phyloP scores from a whole-genome alignment of 345 rosid genomes.

The Dipteronia dyeriana region DNA sequence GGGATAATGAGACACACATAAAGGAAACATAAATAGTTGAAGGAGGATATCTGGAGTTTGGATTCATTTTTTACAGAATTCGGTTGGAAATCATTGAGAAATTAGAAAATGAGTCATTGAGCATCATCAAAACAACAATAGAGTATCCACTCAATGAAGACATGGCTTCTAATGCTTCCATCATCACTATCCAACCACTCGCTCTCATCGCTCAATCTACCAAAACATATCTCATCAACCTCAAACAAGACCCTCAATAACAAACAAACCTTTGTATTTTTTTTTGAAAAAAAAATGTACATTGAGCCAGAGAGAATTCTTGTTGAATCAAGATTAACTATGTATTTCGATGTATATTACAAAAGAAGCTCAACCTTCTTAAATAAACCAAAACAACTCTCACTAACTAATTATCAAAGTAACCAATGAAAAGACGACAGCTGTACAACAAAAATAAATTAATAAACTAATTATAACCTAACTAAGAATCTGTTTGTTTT shows the following conservation, averaged over 20 bases:
- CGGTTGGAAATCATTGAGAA: slow-evolving; percentile 22
- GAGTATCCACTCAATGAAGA: slow-evolving; percentile 23
- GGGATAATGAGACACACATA: slow-evolving; percentile 16
- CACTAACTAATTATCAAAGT: no score
- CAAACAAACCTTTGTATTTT: no score
- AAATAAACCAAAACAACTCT: no score
- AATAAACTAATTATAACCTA: no score
- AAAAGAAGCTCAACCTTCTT: no score
- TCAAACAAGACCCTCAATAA: background rate
- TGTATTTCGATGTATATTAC: no score
- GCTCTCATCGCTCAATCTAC: slow-evolving; percentile 3
- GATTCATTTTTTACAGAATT: slow-evolving; percentile 15
- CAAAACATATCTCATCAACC: slow-evolving; percentile 14
- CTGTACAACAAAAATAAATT: no score
- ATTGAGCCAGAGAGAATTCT: no score
- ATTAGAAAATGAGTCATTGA: background rate
- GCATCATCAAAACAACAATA: slow-evolving; percentile 17
- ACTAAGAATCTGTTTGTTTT: no score
- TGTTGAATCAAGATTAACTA: no score
- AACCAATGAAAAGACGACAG: no score
- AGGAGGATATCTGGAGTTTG: slow-evolving; percentile 25
- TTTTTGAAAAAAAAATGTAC: no score
- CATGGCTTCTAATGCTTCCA: slow-evolving; percentile 17
- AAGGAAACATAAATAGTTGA: slow-evolving; percentile 28
- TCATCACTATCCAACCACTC: slow-evolving; percentile 6